A percentile compares a stretch with the other conserved stretches of the same genome.
Conservation (phyloP, 1,284 basidiomycete species). For the Tilletia setariae region DNA sequence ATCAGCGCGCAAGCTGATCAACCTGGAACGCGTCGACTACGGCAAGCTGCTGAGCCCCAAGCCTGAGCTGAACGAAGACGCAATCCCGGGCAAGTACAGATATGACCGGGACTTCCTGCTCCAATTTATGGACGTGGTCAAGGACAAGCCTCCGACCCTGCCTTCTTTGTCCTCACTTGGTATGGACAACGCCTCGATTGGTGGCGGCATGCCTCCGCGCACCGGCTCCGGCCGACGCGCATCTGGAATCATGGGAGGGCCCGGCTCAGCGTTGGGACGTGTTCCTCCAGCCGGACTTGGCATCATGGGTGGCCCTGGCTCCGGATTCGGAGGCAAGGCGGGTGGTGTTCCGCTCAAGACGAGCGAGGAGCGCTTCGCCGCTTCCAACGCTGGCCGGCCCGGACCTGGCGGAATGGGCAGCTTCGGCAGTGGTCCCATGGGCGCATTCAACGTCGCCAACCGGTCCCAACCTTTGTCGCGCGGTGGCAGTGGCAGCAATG, state of each 20-base stretch:
- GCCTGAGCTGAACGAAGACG: conserved; percentile 77
- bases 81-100: conserved; percentile 82
- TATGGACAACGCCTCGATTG: conserved; percentile 54
- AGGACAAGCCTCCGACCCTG: conserved; percentile 85
- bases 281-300: conserved; percentile 37
- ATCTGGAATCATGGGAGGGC: conserved; percentile 16
- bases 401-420: conserved; percentile 32
- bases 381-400: conserved; percentile 23
- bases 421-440: conserved; percentile 45
- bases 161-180: conserved; percentile 88
- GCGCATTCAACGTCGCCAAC: conserved; percentile 45
- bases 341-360: conserved; percentile 38
- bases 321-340: conserved; percentile 40
- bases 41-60: conserved; percentile 77
- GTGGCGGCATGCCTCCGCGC: conserved; percentile 33
- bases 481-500: conserved; percentile 48
- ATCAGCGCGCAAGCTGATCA: conserved; percentile 68
- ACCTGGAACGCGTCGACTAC: conserved; percentile 75
- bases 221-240: conserved; percentile 30
- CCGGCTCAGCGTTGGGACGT: conserved; percentile 32
- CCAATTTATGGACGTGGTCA: conserved; percentile 94
- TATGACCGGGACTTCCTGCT: conserved; percentile 97
- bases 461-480: conserved; percentile 50
- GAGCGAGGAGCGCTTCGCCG: conserved; percentile 53
- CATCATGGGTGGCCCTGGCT: conserved; percentile 36